Conservation (phyloP, 345 rosid genomes). For the Balakata baccata region DNA sequence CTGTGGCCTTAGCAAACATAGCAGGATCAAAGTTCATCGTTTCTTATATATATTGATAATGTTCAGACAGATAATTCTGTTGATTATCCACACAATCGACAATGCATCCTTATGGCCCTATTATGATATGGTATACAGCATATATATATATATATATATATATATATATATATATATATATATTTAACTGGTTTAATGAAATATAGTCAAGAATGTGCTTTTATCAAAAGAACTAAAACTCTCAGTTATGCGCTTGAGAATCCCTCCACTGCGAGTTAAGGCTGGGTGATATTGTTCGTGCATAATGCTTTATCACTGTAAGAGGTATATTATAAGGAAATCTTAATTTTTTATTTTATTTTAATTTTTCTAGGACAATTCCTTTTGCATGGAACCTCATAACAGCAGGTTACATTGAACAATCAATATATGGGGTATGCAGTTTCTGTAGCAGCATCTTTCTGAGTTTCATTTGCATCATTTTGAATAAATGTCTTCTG, state of each 20-base stretch:
- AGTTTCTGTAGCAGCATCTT: conserved; percentile 6
- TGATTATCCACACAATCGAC: not conserved
- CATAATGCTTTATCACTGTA: no score
- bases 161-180: no score
- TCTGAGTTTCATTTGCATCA: not conserved
- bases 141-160: no score
- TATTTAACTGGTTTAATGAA: not conserved
- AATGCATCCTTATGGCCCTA: not conserved
- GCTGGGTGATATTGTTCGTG: no score
- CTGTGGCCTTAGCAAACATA: not conserved
- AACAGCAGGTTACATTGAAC: conserved; percentile 88
- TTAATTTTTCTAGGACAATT: conserved; percentile 68
- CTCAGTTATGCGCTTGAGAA: not conserved
- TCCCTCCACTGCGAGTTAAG: no score
- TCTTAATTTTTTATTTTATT: conserved; percentile 5
- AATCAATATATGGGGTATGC: conserved; percentile 79
- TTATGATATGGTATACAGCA: not conserved
- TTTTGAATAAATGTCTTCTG: conserved; percentile 1
- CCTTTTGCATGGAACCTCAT: conserved; percentile 97
- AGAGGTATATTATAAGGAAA: not conserved
- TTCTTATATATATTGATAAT: not conserved
- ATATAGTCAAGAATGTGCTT: not conserved
- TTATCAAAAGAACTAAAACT: not conserved
- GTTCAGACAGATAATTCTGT: not conserved
- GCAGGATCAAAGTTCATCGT: not conserved